Conservation (phyloP, 257 asterid species). For the Galeopsis tetrahit region DNA sequence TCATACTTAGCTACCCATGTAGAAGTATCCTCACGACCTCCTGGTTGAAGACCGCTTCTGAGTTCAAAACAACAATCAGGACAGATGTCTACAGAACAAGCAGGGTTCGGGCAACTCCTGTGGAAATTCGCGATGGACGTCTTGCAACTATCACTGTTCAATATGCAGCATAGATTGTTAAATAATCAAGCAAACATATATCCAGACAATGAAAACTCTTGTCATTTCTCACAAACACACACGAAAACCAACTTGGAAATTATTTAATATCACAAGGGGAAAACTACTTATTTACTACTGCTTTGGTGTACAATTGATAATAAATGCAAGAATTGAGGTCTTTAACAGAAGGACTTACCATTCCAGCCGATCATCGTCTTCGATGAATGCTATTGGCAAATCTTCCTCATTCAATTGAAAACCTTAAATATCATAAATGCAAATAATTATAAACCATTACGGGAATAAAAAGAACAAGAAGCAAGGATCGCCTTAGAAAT, state of each 20-base stretch:
- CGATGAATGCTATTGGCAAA: constrained; percentile 47
- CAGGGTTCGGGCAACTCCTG: constrained; percentile 68
- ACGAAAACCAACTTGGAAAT: neutral
- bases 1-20: constrained; percentile 55
- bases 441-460: constrained; percentile 28
- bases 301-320: constrained; percentile 5
- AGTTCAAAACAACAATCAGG: constrained; percentile 76
- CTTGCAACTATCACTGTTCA: constrained; percentile 77
- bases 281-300: neutral
- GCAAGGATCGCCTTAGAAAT: constrained; percentile 17
- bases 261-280: neutral
- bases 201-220: too few species aligned
- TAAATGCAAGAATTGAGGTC: constrained; percentile 13
- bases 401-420: constrained; percentile 56
- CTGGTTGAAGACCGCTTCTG: constrained; percentile 59
- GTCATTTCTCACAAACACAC: neutral
- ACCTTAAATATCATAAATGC: constrained; percentile 47
- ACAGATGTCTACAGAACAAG: constrained; percentile 71
- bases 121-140: constrained; percentile 81
- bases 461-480: constrained; percentile 24
- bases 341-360: constrained; percentile 52
- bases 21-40: constrained; percentile 40
- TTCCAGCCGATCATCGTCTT: constrained; percentile 66
- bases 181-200: too few species aligned
- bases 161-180: constrained; percentile 31